Evolutionary conservation across 768 basidiomycete species (phyloP).

Genomic region (Thelephora ganbajun): DNA sequence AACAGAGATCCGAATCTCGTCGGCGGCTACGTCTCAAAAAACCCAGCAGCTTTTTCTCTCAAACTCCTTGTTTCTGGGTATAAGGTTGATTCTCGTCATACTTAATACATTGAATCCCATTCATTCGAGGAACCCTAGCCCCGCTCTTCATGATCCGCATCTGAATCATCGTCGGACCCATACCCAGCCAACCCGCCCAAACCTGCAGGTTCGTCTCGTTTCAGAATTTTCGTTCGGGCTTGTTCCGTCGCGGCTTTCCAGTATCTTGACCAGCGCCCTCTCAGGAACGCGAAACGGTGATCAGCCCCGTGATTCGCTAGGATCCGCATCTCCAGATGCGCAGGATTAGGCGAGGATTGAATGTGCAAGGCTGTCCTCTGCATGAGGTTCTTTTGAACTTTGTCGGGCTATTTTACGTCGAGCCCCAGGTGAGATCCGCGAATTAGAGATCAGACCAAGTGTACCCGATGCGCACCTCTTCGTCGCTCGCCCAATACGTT

Average conservation of each 20-base stretch:
- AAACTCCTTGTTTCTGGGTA: neutral
- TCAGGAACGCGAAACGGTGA: constrained; percentile 65
- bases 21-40: neutral
- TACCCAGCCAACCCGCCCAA: constrained; percentile 48
- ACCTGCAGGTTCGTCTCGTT: constrained; percentile 10
- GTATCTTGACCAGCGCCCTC: constrained; percentile 54
- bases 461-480: constrained; percentile 34
- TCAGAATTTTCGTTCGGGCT: constrained; percentile 17
- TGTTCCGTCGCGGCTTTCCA: constrained; percentile 49
- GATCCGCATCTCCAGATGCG: constrained; percentile 79
- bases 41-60: neutral
- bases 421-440: neutral
- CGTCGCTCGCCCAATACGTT: constrained; percentile 55
- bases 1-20: neutral
- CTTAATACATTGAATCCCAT: neutral
- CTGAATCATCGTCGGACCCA: constrained; percentile 21
- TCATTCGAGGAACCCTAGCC: neutral
- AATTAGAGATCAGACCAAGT: neutral
- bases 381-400: constrained; percentile 52
- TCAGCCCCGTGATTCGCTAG: constrained; percentile 76
- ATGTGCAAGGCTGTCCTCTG: constrained; percentile 59
- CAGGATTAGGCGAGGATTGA: constrained; percentile 56
- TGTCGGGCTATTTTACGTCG: constrained; percentile 34
- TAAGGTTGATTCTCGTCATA: neutral
- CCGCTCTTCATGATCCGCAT: constrained; percentile 12